Percentiles rank a stretch among this genome's conserved stretches.
phyloP scores from a whole-genome alignment of 176 grass and related monocot species.

The Oryza meridionalis region DNA sequence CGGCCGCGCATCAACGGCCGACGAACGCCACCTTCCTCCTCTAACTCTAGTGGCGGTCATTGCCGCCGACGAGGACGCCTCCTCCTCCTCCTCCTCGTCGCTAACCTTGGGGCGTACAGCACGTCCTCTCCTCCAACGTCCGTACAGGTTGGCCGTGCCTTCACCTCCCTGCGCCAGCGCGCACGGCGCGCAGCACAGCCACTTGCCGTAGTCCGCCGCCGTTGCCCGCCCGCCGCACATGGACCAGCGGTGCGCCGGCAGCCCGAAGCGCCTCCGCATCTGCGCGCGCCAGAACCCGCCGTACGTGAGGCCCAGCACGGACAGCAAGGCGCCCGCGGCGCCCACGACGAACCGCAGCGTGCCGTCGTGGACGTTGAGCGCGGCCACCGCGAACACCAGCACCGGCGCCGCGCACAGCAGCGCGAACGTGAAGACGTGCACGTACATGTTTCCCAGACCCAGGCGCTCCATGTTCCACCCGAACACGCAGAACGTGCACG shows the following conservation, averaged over 20 bases:
- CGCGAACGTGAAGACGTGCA: constrained; percentile 71
- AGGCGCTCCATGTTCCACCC: constrained; percentile 92
- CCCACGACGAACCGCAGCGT: constrained; percentile 40
- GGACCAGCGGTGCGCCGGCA: constrained; percentile 36
- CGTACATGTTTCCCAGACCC: constrained; percentile 79
- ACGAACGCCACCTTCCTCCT: no score
- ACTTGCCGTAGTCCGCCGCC: constrained; percentile 49
- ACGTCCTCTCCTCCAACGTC: constrained; percentile 47
- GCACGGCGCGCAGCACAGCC: constrained; percentile 57
- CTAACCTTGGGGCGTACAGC: constrained; percentile 29
- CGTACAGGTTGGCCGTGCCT: constrained; percentile 63
- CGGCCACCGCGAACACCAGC: constrained; percentile 59
- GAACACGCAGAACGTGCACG: constrained; percentile 76
- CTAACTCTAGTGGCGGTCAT: no score
- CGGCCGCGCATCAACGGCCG: neutral
- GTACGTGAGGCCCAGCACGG: constrained; percentile 54
- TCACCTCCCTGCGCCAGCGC: constrained; percentile 74
- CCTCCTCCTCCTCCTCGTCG: neutral
- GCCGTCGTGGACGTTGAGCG: constrained; percentile 50
- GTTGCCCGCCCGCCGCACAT: constrained; percentile 28
- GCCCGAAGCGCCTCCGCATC: constrained; percentile 44
- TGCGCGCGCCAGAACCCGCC: constrained; percentile 59
- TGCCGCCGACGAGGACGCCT: neutral
- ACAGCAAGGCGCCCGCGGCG: constrained; percentile 47
- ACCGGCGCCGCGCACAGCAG: constrained; percentile 68